Conservation (phyloP, 495 filamentous ascomycete species). For the Penicillium parvum region DNA sequence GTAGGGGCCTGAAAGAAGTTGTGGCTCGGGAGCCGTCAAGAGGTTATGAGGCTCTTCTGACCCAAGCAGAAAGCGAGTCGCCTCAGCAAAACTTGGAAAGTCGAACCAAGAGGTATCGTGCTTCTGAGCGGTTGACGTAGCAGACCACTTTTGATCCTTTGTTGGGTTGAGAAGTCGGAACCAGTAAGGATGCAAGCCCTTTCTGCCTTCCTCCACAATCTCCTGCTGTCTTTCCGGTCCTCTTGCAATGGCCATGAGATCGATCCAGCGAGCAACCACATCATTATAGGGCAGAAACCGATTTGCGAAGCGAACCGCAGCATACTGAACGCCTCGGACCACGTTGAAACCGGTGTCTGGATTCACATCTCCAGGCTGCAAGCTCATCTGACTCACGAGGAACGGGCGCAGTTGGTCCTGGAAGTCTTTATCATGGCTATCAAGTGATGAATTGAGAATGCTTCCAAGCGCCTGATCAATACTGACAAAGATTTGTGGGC, state of each 20-base stretch:
- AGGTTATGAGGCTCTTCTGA: slow-evolving; percentile 18
- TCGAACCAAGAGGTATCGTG: slow-evolving; percentile 31
- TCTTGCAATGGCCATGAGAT: slow-evolving; percentile 71
- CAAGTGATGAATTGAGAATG: slow-evolving; percentile 57
- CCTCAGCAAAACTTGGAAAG: slow-evolving; percentile 44
- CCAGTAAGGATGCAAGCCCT: slow-evolving; percentile 82
- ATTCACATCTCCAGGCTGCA: slow-evolving; percentile 46
- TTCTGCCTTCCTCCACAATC: slow-evolving; percentile 82
- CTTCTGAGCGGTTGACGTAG: slow-evolving; percentile 9
- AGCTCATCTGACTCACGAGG: slow-evolving; percentile 62
- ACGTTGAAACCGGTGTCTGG: slow-evolving; percentile 36
- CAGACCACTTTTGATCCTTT: slow-evolving; percentile 26
- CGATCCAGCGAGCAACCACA: slow-evolving; percentile 77
- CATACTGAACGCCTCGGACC: slow-evolving; percentile 67
- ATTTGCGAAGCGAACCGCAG: slow-evolving; percentile 85
- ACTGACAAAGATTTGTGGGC: slow-evolving; percentile 71
- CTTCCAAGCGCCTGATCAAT: slow-evolving; percentile 85
- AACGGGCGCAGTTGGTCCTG: slow-evolving; percentile 52
- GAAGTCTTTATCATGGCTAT: slow-evolving; percentile 40
- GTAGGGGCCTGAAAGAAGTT: slow-evolving; percentile 30
- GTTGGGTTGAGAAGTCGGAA: slow-evolving; percentile 60
- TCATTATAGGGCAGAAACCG: slow-evolving; percentile 78
- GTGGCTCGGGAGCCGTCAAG: slow-evolving; percentile 13
- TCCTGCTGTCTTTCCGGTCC: slow-evolving; percentile 64
- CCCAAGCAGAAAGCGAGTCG: slow-evolving; percentile 30